Conservation (phyloP, 805 yeast genomes). For the Sugiyamaella marilandica region DNA sequence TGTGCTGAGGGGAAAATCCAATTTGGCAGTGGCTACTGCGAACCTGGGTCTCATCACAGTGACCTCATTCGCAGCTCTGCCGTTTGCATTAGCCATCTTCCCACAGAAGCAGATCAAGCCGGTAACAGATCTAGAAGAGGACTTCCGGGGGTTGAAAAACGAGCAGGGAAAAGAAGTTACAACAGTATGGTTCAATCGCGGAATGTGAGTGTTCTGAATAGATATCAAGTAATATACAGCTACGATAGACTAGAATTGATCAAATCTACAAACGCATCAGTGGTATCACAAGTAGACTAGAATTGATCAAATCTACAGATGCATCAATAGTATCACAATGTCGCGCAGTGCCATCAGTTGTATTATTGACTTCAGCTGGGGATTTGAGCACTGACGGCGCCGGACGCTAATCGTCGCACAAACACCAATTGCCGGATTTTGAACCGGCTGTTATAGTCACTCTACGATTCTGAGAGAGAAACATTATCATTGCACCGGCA, state of each 20-base stretch:
- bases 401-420: no score
- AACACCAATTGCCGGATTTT: no score
- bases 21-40: slow-evolving; percentile 59
- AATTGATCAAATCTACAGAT: no score
- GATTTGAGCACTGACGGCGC: no score
- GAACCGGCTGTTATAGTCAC: no score
- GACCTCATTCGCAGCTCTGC: slow-evolving; percentile 83
- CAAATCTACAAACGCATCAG: no score
- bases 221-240: neutral
- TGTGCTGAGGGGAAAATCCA: slow-evolving; percentile 61
- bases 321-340: no score
- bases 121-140: slow-evolving; percentile 57
- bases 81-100: slow-evolving; percentile 92
- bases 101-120: slow-evolving; percentile 76
- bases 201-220: slow-evolving; percentile 53
- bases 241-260: slow-evolving; percentile 1
- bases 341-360: no score
- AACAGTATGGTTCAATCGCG: slow-evolving; percentile 83
- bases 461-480: no score
- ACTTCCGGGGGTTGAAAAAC: slow-evolving; percentile 57
- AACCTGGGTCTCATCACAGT: slow-evolving; percentile 81
- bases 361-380: no score
- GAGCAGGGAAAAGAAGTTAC: slow-evolving; percentile 52
- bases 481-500: no score
- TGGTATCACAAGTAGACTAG: no score